Evolutionary conservation across 2,329 filamentous ascomycete genomes (phyloP).

Genomic region (Aspergillus bombycis): DNA sequence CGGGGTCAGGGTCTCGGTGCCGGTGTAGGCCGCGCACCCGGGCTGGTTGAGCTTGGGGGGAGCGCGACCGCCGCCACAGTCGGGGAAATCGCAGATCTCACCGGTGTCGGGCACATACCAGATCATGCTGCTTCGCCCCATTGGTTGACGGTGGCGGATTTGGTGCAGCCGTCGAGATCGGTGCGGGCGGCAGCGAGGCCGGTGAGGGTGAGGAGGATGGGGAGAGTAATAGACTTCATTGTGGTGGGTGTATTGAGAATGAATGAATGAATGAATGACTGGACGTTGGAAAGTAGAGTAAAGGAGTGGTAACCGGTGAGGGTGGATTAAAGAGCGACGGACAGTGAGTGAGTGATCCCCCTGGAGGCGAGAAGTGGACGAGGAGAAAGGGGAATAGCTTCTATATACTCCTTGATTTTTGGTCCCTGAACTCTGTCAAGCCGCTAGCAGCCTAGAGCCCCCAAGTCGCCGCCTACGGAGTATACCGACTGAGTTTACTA

Average conservation of each 20-base stretch:
- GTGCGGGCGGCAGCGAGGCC: slow-evolving; percentile 26
- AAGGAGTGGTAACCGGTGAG: background rate
- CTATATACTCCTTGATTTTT: background rate
- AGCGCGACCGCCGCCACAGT: slow-evolving; percentile 69
- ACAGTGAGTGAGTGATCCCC: slow-evolving; percentile 1
- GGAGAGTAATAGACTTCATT: slow-evolving; percentile 26
- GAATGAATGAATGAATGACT: slow-evolving; percentile 14
- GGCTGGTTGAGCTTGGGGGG: slow-evolving; percentile 66
- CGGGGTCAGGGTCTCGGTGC: slow-evolving; percentile 17
- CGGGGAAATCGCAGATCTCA: slow-evolving; percentile 65
- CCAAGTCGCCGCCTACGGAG: background rate
- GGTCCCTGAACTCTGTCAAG: background rate
- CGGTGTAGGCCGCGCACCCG: slow-evolving; percentile 52
- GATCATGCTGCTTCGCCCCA: slow-evolving; percentile 32
- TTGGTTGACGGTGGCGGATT: slow-evolving; percentile 28
- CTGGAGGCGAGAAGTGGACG: background rate
- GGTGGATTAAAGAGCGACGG: background rate
- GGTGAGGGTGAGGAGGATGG: slow-evolving; percentile 23
- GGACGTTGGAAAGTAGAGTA: background rate
- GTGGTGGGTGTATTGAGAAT: background rate
- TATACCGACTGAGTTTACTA: background rate
- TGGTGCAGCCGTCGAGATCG: slow-evolving; percentile 29
- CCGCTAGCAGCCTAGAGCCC: slow-evolving; percentile 2
- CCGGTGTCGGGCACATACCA: slow-evolving; percentile 67
- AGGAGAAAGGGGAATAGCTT: background rate